phyloP scores from a whole-genome alignment of 208 protist genomes.

The Herpetomonas tarakana region DNA sequence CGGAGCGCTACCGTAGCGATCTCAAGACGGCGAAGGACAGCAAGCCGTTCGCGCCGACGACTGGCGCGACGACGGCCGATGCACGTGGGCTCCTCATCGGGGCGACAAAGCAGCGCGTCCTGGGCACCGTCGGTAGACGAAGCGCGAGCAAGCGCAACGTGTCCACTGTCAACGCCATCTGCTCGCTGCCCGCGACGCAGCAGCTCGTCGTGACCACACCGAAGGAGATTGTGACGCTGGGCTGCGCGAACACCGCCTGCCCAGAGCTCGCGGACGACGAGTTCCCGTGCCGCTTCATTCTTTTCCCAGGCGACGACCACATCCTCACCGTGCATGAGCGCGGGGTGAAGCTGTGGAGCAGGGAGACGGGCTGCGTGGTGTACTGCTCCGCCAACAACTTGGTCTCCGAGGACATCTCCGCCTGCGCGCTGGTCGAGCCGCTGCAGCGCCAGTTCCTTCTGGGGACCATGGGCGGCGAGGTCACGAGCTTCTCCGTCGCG shows the following conservation, averaged over 20 bases:
- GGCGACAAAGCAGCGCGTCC: no score
- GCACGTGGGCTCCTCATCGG: no score
- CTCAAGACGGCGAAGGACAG: no score
- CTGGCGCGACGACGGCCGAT: no score
- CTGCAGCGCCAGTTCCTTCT: constrained; percentile 41
- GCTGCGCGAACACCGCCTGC: constrained; percentile 12
- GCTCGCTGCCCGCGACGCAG: constrained; percentile 16
- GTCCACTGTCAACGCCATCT: constrained; percentile 23
- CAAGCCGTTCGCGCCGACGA: no score
- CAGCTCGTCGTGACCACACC: constrained; percentile 26
- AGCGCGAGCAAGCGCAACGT: neutral
- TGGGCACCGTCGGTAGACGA: neutral
- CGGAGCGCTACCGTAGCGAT: no score
- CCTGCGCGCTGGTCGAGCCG: constrained; percentile 33
- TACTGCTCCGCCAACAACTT: constrained; percentile 24
- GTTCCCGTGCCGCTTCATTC: constrained; percentile 39
- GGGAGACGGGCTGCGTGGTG: constrained; percentile 26
- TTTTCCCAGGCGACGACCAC: constrained; percentile 27
- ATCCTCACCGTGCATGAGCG: constrained; percentile 44
- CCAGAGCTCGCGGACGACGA: constrained; percentile 43
- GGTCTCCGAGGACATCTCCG: constrained; percentile 27
- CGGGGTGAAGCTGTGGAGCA: constrained; percentile 37
- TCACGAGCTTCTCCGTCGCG: constrained; percentile 42
- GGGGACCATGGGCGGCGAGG: constrained; percentile 38
- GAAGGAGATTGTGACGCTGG: constrained; percentile 25